Percentiles rank a stretch among this genome's conserved stretches.
These are phyloP conservation scores for Trichoderma cornu-damae DNA, from an alignment of 2,329 filamentous ascomycete species.

Conservation along the genomic window DNA sequence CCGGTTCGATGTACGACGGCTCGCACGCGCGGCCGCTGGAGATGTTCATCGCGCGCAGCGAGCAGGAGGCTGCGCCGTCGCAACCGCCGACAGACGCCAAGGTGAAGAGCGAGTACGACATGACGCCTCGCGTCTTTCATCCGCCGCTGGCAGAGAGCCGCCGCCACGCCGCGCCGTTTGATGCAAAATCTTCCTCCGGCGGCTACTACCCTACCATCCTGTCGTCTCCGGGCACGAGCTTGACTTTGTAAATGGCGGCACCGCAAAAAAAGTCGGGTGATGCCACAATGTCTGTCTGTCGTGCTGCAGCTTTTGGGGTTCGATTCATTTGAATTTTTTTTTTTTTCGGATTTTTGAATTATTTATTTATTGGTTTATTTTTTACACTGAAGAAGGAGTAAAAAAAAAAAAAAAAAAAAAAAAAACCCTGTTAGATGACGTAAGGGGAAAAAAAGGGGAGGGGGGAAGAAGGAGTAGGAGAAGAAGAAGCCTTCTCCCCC, in stretches of 20 bases:
- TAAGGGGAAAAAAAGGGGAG: not conserved
- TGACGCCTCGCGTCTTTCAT: constrained; percentile 45
- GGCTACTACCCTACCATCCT: constrained; percentile 46
- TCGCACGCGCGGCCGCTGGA: constrained; percentile 45
- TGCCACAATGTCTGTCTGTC: no score
- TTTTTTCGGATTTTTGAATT: no score
- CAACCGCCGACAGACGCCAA: constrained; percentile 35
- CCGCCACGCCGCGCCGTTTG: constrained; percentile 44
- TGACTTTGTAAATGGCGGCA: constrained; percentile 33
- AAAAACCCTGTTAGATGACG: no score
- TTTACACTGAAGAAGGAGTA: not conserved
- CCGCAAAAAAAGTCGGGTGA: not conserved
- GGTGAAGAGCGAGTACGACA: constrained; percentile 48
- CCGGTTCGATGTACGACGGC: constrained; percentile 48
- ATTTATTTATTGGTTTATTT: no score
- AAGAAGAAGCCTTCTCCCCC: no score
- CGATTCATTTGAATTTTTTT: no score
- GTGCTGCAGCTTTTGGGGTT: not conserved
- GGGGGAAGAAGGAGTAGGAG: no score
- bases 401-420: not conserved
- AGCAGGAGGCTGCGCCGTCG: constrained; percentile 33
- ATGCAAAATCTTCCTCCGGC: constrained; percentile 47
- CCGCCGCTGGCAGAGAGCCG: constrained; percentile 35
- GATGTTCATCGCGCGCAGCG: constrained; percentile 41
- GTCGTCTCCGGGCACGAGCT: constrained; percentile 44